Percentiles rank a stretch among this genome's conserved stretches.
Conservation (phyloP, 2,329 filamentous ascomycete species). For the Aspergillus ibericus region DNA sequence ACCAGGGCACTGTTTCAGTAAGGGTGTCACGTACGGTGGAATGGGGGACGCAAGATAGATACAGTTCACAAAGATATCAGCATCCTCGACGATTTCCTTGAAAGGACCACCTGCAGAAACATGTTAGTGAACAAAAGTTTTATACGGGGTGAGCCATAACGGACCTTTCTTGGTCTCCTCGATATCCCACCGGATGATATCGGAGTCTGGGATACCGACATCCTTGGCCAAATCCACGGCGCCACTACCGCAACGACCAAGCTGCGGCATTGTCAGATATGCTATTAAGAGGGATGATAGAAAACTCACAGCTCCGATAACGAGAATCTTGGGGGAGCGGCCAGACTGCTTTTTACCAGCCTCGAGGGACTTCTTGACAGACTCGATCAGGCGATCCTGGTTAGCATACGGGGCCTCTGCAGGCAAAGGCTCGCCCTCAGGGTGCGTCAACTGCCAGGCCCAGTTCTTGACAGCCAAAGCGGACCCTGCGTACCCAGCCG, state of each 20-base stretch:
- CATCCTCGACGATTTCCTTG: conserved; percentile 67
- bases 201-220: conserved; percentile 68
- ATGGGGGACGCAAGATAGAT: conserved; percentile 82
- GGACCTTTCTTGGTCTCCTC: conserved; percentile 69
- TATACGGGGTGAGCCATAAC: not conserved
- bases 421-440: conserved; percentile 64
- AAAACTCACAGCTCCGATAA: conserved; percentile 69
- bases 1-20: too few relatives aligned
- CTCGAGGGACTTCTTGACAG: conserved; percentile 71
- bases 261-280: conserved; percentile 22
- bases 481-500: conserved; percentile 72
- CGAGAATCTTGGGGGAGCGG: conserved; percentile 69
- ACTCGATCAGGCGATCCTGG: conserved; percentile 68
- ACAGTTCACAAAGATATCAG: conserved; percentile 80
- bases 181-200: conserved; percentile 76
- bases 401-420: conserved; percentile 61
- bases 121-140: not conserved
- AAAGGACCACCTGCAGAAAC: conserved; percentile 64
- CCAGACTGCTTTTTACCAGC: conserved; percentile 67
- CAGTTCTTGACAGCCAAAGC: conserved; percentile 77
- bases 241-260: conserved; percentile 73
- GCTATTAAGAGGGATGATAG: not conserved
- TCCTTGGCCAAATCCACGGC: conserved; percentile 77
- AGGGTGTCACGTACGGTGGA: conserved; percentile 51
- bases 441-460: conserved; percentile 76